Conservation (phyloP, 1,284 basidiomycete species). For the Chalciporus sp. region DNA sequence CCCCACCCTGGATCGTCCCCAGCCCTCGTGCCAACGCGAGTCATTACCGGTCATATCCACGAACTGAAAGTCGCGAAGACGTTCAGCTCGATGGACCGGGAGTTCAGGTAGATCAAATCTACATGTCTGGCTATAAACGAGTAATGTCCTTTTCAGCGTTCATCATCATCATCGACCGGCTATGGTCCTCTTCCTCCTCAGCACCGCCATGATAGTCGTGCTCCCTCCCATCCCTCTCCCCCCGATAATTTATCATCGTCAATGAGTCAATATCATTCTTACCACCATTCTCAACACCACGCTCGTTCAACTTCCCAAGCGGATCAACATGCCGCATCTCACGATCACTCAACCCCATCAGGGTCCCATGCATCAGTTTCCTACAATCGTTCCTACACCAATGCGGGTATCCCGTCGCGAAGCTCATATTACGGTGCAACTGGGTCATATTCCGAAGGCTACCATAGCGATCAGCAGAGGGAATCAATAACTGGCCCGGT, state of each 20-base stretch:
- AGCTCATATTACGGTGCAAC: conserved; percentile 3
- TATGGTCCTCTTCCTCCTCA: conserved; percentile 28
- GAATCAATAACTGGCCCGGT: conserved; percentile 15
- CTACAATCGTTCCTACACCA: conserved; percentile 23
- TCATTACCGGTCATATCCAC: conserved; percentile 27
- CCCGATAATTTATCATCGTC: conserved; percentile 28
- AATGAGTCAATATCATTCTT: conserved; percentile 26
- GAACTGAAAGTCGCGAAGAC: conserved; percentile 29
- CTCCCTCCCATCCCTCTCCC: conserved; percentile 17
- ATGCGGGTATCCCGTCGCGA: conserved; percentile 20
- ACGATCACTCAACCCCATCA: conserved; percentile 30
- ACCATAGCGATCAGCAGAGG: conserved; percentile 22
- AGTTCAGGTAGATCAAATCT: conserved; percentile 26
- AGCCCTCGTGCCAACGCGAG: conserved; percentile 34
- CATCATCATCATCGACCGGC: conserved; percentile 18
- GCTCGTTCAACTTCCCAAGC: conserved; percentile 33
- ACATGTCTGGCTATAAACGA: not conserved
- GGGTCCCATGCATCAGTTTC: conserved; percentile 30
- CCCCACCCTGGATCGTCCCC: conserved; percentile 42
- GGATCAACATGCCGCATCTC: conserved; percentile 28
- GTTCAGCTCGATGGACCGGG: conserved; percentile 32
- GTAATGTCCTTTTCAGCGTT: conserved; percentile 24
- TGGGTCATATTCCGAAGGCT: conserved; percentile 21
- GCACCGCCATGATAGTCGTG: conserved; percentile 30
- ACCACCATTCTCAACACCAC: conserved; percentile 22